Percentiles rank a stretch among this genome's conserved stretches.
These are phyloP conservation scores for Blastosporella zonata DNA, from an alignment of 1,284 basidiomycete genomes.

Conservation along the genomic window DNA sequence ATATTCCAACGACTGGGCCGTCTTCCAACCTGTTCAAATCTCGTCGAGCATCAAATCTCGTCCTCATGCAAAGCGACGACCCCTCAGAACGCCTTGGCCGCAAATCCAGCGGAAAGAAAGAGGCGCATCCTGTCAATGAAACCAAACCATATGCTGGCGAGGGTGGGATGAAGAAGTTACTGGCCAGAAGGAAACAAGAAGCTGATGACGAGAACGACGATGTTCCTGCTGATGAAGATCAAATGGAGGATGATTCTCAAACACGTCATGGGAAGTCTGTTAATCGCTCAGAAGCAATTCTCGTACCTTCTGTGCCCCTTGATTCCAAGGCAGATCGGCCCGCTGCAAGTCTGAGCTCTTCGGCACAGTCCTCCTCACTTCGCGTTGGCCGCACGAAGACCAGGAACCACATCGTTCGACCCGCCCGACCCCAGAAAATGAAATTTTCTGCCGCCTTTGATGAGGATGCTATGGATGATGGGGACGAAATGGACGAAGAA, in stretches of 20 bases:
- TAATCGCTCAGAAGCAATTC: not conserved
- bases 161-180: slow-evolving; percentile 70
- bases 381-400: slow-evolving; percentile 61
- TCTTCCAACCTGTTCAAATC: slow-evolving; percentile 62
- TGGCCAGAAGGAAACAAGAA: slow-evolving; percentile 48
- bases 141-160: slow-evolving; percentile 72
- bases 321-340: slow-evolving; percentile 31
- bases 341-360: slow-evolving; percentile 24
- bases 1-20: slow-evolving; percentile 24
- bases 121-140: slow-evolving; percentile 38
- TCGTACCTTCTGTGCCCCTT: slow-evolving; percentile 9
- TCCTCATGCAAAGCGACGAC: slow-evolving; percentile 57
- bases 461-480: slow-evolving; percentile 50
- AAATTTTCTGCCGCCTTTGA: slow-evolving; percentile 70
- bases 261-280: not conserved
- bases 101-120: slow-evolving; percentile 26
- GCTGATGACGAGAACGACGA: slow-evolving; percentile 27
- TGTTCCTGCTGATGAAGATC: slow-evolving; percentile 16
- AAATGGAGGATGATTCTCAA: slow-evolving; percentile 21
- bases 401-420: slow-evolving; percentile 52
- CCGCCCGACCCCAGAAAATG: slow-evolving; percentile 36
- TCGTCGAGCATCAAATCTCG: slow-evolving; percentile 49
- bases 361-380: slow-evolving; percentile 45
- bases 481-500: slow-evolving; percentile 19
- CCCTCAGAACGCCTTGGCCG: slow-evolving; percentile 32